Percentiles rank a stretch among this genome's conserved stretches.
These are phyloP conservation scores for Melampsora occidentalis DNA, from an alignment of 1,284 basidiomycete species.

Conservation along the genomic window DNA sequence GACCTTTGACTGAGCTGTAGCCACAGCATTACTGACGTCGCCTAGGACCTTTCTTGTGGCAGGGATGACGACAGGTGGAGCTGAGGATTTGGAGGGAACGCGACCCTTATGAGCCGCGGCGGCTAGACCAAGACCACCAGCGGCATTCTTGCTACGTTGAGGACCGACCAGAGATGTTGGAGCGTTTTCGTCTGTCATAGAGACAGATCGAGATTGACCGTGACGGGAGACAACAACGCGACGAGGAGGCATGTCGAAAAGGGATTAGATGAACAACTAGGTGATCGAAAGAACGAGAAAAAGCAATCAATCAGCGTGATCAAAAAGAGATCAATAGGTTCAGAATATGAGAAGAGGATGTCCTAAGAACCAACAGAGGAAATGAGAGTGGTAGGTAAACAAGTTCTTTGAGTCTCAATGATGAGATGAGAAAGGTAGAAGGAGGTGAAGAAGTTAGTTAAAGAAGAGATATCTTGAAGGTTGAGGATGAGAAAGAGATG, in stretches of 20 bases:
- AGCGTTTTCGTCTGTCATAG: conserved; percentile 37
- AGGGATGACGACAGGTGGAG: not conserved
- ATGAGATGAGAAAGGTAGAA: conserved; percentile 8
- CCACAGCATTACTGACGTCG: conserved; percentile 47
- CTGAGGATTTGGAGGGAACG: conserved; percentile 10
- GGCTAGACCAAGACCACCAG: conserved; percentile 3
- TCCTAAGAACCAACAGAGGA: not conserved
- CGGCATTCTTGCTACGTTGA: conserved; percentile 27
- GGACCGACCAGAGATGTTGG: conserved; percentile 30
- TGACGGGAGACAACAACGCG: conserved; percentile 18
- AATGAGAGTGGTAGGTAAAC: not conserved
- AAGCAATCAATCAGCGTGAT: not conserved
- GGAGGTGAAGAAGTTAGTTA: not conserved
- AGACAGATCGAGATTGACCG: conserved; percentile 34
- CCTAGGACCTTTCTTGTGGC: conserved; percentile 45
- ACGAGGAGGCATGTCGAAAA: conserved; percentile 28
- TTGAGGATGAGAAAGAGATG: not conserved
- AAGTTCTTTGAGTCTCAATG: not conserved
- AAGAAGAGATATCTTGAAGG: conserved; percentile 14
- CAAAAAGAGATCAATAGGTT: not conserved
- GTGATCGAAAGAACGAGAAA: not conserved
- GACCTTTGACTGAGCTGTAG: conserved; percentile 40
- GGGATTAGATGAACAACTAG: not conserved
- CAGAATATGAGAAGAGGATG: conserved; percentile 7
- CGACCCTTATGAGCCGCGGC: not conserved